Evolutionary conservation across 331 rosid genomes (phyloP), one percentile per base, ranked within the genome.

Genomic region (Dryas integrifolia): DNA sequence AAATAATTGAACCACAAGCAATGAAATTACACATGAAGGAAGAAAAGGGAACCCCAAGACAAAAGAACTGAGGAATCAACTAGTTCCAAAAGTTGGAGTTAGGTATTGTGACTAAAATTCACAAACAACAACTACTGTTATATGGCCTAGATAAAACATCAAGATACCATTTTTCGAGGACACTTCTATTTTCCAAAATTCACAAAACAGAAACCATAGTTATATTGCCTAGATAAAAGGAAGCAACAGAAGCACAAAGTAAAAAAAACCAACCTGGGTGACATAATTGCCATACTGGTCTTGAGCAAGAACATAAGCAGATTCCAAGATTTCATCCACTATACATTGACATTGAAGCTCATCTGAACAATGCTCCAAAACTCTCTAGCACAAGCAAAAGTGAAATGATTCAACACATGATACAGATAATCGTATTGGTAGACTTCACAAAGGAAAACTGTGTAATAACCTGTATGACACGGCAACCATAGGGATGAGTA

Each of bases 241-340:
- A 52, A 60, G 12, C 51, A 48, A 66, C 69, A 77, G 18, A 58
- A 41, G 58, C 47, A 50, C 48, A 46, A 16, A 44, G 30, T 41
- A 50, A 24, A 49, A 49, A 63, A 67, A 13, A 69, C 80, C 61
- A 70, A 90, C 96, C 95, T 88, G 96, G 38, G 89, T 90, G 75
- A 90, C 98, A 77, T 92, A 92, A 80, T 92, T 92, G 52, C 98
- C 97, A 75, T 90, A 92, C 88, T 90, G 98, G 70, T 92, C 96
- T 77, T 87, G 88, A 83, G 97, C 85, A 67, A 90, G 97, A 80
- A 75, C 68, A 77, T 48, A 85, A 83, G 85, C 82, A 55, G 97
- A 90, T 49, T 87, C 90, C 84, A 92, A 74, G 72, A 92, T 90
- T 84, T 92, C 97, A 41, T 90, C 89, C 72, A 92, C 82, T 39